Percentiles rank a stretch among this genome's conserved stretches.
Evolutionary conservation across 345 rosid species (phyloP).

Genomic region (Eucalyptus albens): DNA sequence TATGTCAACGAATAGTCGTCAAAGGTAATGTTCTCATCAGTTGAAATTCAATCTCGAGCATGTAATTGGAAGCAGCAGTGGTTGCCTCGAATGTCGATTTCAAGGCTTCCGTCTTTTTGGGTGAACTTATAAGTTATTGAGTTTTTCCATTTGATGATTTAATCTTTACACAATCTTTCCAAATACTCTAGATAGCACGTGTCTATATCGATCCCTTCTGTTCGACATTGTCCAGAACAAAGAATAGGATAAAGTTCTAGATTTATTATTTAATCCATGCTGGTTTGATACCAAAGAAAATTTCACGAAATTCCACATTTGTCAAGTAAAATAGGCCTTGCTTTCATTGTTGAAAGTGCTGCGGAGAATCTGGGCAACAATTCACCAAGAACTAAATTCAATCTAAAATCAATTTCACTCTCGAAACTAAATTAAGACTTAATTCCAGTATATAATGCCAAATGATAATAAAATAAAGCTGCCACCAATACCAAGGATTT

Average conservation of each 20-base stretch:
- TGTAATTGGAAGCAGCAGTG: neutral
- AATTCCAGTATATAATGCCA: too few species aligned
- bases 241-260: neutral
- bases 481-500: accelerated
- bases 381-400: too few species aligned
- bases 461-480: too few species aligned
- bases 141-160: neutral
- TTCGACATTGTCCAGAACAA: neutral
- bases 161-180: neutral
- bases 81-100: neutral
- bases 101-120: neutral
- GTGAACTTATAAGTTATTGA: neutral
- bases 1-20: neutral
- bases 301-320: neutral
- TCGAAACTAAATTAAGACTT: too few species aligned
- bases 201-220: neutral
- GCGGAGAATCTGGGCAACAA: too few species aligned
- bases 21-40: neutral
- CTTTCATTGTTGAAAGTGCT: neutral
- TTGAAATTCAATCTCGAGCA: neutral
- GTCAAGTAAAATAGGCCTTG: neutral
- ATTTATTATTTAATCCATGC: neutral
- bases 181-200: neutral
- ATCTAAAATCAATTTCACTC: accelerated
- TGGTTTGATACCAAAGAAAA: neutral